Percentiles rank a stretch among this genome's conserved stretches.
These are phyloP conservation scores for Phytophthora ramorum DNA, from an alignment of 352 stramenopile genomes.

Conservation along the genomic window DNA sequence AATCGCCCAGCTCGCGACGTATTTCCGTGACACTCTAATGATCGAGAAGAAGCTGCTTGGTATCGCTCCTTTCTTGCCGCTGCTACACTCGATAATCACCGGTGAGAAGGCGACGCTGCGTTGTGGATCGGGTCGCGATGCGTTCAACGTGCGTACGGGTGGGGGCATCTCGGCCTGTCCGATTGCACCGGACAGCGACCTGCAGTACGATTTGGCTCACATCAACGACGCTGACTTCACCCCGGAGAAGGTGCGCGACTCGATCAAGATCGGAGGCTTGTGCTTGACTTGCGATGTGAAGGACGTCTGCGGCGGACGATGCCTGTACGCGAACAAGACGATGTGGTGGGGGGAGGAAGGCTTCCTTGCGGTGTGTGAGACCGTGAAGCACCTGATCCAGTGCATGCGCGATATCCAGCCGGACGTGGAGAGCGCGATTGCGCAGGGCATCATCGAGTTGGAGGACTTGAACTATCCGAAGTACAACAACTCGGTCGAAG, in stretches of 20 bases:
- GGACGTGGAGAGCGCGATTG: conserved; percentile 39
- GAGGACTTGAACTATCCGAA: conserved; percentile 46
- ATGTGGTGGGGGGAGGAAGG: conserved; percentile 55
- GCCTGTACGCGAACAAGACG: conserved; percentile 52
- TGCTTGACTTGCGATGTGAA: conserved; percentile 48
- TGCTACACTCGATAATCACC: conserved; percentile 38
- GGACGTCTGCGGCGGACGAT: conserved; percentile 43
- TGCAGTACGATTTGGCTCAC: conserved; percentile 35
- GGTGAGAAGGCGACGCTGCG: conserved; percentile 36
- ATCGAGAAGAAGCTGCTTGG: conserved; percentile 38
- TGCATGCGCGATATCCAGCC: conserved; percentile 39
- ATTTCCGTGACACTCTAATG: conserved; percentile 34
- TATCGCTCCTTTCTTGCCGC: conserved; percentile 40
- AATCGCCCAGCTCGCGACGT: conserved; percentile 37
- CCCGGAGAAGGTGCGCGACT: conserved; percentile 38
- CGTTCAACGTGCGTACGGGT: conserved; percentile 46
- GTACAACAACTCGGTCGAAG: conserved; percentile 51
- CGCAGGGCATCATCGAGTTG: conserved; percentile 39
- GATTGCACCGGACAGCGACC: conserved; percentile 40
- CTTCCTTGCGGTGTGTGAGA: conserved; percentile 42
- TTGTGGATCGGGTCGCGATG: conserved; percentile 40
- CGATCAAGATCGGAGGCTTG: conserved; percentile 30
- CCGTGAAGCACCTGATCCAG: conserved; percentile 46
- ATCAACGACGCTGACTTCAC: conserved; percentile 39
- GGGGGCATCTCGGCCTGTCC: conserved; percentile 43